phyloP scores from a whole-genome alignment of 2,329 filamentous ascomycete species.

The Neospermospora avenae region DNA sequence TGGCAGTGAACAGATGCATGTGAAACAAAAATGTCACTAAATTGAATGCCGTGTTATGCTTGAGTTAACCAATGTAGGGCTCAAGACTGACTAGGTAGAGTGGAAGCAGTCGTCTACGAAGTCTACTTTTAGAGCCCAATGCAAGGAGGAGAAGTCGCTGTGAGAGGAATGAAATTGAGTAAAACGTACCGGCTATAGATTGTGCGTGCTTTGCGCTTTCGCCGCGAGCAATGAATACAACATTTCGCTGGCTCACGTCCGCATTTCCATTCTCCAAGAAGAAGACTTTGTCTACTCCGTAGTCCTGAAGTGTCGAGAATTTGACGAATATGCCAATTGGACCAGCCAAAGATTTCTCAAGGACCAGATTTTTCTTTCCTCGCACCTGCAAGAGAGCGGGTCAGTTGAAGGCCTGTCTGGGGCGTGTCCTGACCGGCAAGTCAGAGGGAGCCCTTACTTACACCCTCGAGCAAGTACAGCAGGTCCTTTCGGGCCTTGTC shows the following conservation, averaged over 20 bases:
- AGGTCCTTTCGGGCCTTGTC: slow-evolving; percentile 85
- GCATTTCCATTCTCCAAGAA: slow-evolving; percentile 94
- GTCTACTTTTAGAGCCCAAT: slow-evolving; percentile 59
- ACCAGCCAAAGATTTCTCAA: slow-evolving; percentile 86
- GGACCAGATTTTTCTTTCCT: slow-evolving; percentile 96
- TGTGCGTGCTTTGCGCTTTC: slow-evolving; percentile 84
- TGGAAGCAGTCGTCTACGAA: slow-evolving; percentile 48
- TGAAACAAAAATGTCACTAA: slow-evolving; percentile 39
- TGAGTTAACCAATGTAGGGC: slow-evolving; percentile 46
- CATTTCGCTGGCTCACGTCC: slow-evolving; percentile 90
- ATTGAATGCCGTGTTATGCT: slow-evolving; percentile 37
- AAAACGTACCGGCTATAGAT: slow-evolving; percentile 73
- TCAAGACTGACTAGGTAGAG: slow-evolving; percentile 56
- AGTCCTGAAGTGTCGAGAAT: slow-evolving; percentile 91
- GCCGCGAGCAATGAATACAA: slow-evolving; percentile 88
- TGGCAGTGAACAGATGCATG: slow-evolving; percentile 48
- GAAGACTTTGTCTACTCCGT: slow-evolving; percentile 97
- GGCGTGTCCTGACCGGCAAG: slow-evolving; percentile 10
- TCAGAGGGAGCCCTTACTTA: slow-evolving; percentile 56
- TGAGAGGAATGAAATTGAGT: not conserved
- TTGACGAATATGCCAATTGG: slow-evolving; percentile 90
- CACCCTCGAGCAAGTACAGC: slow-evolving; percentile 86
- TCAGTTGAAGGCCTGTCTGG: slow-evolving; percentile 32
- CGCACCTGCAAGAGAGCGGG: slow-evolving; percentile 63
- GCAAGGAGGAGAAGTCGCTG: not conserved